A percentile compares a stretch with the other conserved stretches of the same genome.
phyloP scores from a whole-genome alignment of 2,329 filamentous ascomycete species.

The Blumeria graminis region DNA sequence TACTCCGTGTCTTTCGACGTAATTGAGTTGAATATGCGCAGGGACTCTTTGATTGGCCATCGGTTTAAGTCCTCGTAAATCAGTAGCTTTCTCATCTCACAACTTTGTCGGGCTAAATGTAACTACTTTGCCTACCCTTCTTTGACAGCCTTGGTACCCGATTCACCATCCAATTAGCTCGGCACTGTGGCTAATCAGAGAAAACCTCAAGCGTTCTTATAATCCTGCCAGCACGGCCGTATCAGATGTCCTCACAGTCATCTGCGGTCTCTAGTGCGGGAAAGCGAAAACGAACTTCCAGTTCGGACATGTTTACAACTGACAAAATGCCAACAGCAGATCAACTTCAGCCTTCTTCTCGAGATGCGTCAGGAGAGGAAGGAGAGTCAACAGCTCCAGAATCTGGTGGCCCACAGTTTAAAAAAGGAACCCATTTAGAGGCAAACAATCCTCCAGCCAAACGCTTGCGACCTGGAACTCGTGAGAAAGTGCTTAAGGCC shows the following conservation, averaged over 20 bases:
- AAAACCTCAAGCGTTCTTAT: too few relatives aligned
- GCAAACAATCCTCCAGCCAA: constrained; percentile 35
- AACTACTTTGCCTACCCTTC: too few relatives aligned
- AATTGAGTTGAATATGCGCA: too few relatives aligned
- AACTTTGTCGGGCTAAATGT: too few relatives aligned
- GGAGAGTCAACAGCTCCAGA: constrained; percentile 47
- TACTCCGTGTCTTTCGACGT: too few relatives aligned
- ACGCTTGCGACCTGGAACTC: constrained; percentile 33
- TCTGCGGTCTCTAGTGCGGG: constrained; percentile 17
- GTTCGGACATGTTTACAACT: constrained; percentile 21
- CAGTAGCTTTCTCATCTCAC: too few relatives aligned
- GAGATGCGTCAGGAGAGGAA: constrained; percentile 66
- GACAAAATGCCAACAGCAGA: constrained; percentile 27
- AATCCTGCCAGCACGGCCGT: too few relatives aligned
- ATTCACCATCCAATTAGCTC: too few relatives aligned
- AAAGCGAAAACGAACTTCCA: constrained; percentile 60
- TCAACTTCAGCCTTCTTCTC: constrained; percentile 42
- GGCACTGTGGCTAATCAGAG: too few relatives aligned
- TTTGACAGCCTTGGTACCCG: too few relatives aligned
- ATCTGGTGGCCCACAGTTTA: constrained; percentile 28
- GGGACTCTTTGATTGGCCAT: too few relatives aligned
- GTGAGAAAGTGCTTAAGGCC: constrained; percentile 12
- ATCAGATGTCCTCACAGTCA: constrained; percentile 16
- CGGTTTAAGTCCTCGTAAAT: too few relatives aligned
- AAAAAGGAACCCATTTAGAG: constrained; percentile 26